Evolutionary conservation across 2,329 filamentous ascomycete species (phyloP).

Genomic region (Rhynchosporium agropyri): DNA sequence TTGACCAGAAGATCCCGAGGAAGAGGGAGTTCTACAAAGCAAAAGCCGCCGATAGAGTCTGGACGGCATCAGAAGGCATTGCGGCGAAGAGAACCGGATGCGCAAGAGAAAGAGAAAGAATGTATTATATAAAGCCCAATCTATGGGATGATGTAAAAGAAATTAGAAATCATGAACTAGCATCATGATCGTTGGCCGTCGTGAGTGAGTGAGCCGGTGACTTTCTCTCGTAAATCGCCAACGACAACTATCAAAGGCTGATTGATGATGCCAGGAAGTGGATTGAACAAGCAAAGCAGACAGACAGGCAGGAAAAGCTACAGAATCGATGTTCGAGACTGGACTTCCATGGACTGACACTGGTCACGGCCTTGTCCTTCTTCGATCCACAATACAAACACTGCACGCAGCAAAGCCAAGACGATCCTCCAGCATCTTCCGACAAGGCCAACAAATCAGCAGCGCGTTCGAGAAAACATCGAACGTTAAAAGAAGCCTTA

Average conservation of each 20-base stretch:
- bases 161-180: slow-evolving; percentile 34
- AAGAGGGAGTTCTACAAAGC: slow-evolving; percentile 39
- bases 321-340: not conserved
- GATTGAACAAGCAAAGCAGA: slow-evolving; percentile 20
- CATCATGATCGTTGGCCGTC: slow-evolving; percentile 34
- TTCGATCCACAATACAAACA: slow-evolving; percentile 1
- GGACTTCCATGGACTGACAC: slow-evolving; percentile 10
- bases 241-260: slow-evolving; percentile 25
- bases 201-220: slow-evolving; percentile 30
- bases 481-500: slow-evolving; percentile 18
- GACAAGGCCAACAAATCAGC: slow-evolving; percentile 23
- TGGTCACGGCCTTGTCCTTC: slow-evolving; percentile 12
- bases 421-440: slow-evolving; percentile 1
- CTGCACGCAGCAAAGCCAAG: slow-evolving; percentile 15
- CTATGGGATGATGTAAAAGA: slow-evolving; percentile 38
- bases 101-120: slow-evolving; percentile 22
- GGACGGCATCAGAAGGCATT: slow-evolving; percentile 40
- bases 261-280: slow-evolving; percentile 29
- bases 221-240: slow-evolving; percentile 17
- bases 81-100: slow-evolving; percentile 16
- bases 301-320: slow-evolving; percentile 15
- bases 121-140: slow-evolving; percentile 39
- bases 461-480: slow-evolving; percentile 19
- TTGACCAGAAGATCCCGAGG: slow-evolving; percentile 2
- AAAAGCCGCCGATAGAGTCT: slow-evolving; percentile 42